Evolutionary conservation across 139 green algal species (phyloP), one percentile per base, ranked within the genome.

Genomic region (Micractinium sp.): DNA sequence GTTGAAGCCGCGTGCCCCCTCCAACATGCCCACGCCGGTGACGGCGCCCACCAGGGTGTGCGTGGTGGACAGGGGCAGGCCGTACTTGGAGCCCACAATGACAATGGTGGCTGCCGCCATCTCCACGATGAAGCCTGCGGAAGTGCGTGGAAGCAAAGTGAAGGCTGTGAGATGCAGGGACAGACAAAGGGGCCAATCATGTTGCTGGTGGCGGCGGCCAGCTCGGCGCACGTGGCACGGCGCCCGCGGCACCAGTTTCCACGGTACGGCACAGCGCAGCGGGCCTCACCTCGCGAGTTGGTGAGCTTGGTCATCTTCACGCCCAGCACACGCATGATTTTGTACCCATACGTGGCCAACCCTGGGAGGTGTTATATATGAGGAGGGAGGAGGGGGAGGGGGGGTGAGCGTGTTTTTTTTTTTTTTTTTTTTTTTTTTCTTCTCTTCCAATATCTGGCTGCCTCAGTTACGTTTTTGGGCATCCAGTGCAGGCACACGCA

Each of bases 301-400:
- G 92, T 94, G 78, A 96, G 53, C 89, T 96, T 95, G 61, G 93
- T 91, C 53, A 90, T 89, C 86, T 96, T 95, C n/a, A 92, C 87
- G 12, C 93, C 95, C 74, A 97, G 82, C 19, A 90, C 91, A 25
- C 90, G 82, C 74, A 96, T 94, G 81, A 96, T 95, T 76, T 96
- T 95, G 92, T 96, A 95, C 53, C 95, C 94, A 85, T 97, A 98
- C 0, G 92, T 95, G 25, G 93, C 82, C 82, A 87, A 61, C 35
- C 82, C 97, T 71, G 47, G 7, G 47, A 9, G 47, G 47, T 56
- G 47, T 5, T n/a, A n/a, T n/a, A n/a, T n/a, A n/a, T n/a, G n/a
- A n/a, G n/a, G n/a, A n/a, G n/a, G n/a, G n/a, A n/a, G n/a, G n/a
- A n/a, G n/a, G n/a, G n/a, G n/a, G n/a, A n/a, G n/a, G n/a, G n/a